A percentile compares a stretch with the other conserved stretches of the same genome.
Evolutionary conservation across 495 filamentous ascomycete species (phyloP).

Genomic region (Hypoxylon trugodes): DNA sequence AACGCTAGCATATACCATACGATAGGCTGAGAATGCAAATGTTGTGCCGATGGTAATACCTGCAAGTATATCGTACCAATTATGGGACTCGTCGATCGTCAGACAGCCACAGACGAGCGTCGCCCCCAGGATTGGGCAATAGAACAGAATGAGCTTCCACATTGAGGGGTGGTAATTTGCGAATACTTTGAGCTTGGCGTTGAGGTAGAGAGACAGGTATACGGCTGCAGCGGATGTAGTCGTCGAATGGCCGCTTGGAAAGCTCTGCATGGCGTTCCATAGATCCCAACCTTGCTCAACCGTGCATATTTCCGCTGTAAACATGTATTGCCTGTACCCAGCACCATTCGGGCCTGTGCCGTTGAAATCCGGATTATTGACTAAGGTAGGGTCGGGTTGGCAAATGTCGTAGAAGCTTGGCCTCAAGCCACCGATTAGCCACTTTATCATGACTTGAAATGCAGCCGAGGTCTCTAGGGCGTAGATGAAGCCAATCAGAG

Average conservation of each 20-base stretch:
- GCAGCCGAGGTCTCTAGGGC: constrained; percentile 58
- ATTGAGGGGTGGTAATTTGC: constrained; percentile 63
- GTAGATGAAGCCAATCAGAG: constrained; percentile 61
- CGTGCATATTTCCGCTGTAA: constrained; percentile 59
- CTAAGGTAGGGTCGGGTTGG: constrained; percentile 49
- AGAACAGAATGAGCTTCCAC: constrained; percentile 62
- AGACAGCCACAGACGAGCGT: constrained; percentile 58
- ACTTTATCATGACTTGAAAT: constrained; percentile 65
- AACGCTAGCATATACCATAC: constrained; percentile 52
- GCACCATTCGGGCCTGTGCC: constrained; percentile 44
- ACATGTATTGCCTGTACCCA: constrained; percentile 59
- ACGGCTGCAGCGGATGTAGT: constrained; percentile 61
- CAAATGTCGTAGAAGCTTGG: constrained; percentile 64
- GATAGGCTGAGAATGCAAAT: constrained; percentile 51
- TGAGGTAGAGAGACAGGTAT: constrained; percentile 62
- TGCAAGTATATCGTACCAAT: constrained; percentile 60
- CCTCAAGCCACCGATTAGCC: constrained; percentile 60
- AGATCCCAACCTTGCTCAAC: constrained; percentile 51
- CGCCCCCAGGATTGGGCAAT: constrained; percentile 59
- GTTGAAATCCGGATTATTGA: constrained; percentile 25
- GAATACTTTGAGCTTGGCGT: constrained; percentile 65
- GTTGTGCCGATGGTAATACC: constrained; percentile 55
- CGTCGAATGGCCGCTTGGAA: constrained; percentile 64
- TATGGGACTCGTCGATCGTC: constrained; percentile 58
- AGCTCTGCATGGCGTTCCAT: constrained; percentile 54